Conservation (phyloP, 2,329 filamentous ascomycete genomes). For the Neonectria punicea region DNA sequence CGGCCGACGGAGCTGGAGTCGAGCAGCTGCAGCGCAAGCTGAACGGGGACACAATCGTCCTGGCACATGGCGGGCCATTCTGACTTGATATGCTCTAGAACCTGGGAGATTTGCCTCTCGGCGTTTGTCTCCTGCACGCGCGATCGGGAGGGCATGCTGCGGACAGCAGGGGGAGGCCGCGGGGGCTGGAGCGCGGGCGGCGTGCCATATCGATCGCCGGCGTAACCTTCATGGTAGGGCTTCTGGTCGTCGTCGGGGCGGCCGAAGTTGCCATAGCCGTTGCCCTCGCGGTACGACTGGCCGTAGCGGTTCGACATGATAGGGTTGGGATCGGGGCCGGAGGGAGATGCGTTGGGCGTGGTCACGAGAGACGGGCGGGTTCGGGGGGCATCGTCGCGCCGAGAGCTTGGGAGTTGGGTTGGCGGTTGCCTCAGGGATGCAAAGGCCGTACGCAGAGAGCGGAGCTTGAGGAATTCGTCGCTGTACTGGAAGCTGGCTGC, state of each 20-base stretch:
- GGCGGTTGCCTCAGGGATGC: neutral
- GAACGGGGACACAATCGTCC: slow-evolving; percentile 89
- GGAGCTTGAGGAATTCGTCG: neutral
- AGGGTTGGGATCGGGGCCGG: slow-evolving; percentile 32
- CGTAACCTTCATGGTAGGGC: slow-evolving; percentile 52
- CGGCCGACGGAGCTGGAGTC: slow-evolving; percentile 93
- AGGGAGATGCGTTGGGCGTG: slow-evolving; percentile 15
- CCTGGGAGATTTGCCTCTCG: slow-evolving; percentile 67
- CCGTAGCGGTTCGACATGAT: slow-evolving; percentile 65
- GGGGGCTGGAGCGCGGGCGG: slow-evolving; percentile 46
- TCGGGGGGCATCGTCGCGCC: slow-evolving; percentile 38
- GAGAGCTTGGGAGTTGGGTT: neutral
- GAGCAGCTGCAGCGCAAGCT: slow-evolving; percentile 93
- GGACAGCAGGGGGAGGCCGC: slow-evolving; percentile 44
- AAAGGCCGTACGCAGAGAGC: neutral
- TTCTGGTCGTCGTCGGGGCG: slow-evolving; percentile 58
- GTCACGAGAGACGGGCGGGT: slow-evolving; percentile 29
- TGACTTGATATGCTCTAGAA: slow-evolving; percentile 83
- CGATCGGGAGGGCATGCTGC: slow-evolving; percentile 49
- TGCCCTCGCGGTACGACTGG: slow-evolving; percentile 52
- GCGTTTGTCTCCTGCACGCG: slow-evolving; percentile 59
- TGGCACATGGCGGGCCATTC: slow-evolving; percentile 95
- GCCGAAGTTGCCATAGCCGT: slow-evolving; percentile 58
- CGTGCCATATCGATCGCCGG: slow-evolving; percentile 55
- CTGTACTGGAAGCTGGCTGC: neutral